Percentiles rank a stretch among this genome's conserved stretches.
Evolutionary conservation across 2,329 filamentous ascomycete genomes (phyloP).

Genomic region (Leptographium radiaticola): DNA sequence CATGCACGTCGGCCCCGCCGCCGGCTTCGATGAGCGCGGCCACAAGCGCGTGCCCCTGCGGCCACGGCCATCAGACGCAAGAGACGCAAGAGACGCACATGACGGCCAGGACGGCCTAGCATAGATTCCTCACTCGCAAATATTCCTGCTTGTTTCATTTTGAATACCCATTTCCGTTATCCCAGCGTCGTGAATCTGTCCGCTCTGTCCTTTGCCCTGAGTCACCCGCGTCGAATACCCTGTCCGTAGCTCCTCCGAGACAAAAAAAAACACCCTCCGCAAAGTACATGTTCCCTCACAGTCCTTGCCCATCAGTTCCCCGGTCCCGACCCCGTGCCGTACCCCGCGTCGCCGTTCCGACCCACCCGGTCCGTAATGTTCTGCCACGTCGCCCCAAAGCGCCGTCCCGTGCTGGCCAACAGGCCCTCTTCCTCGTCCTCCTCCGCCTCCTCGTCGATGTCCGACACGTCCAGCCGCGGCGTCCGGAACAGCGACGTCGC

Average conservation of each 20-base stretch:
- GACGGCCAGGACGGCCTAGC: no score
- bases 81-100: neutral
- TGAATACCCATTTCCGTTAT: no score
- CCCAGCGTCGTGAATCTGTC: no score
- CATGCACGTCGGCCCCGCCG: conserved; percentile 58
- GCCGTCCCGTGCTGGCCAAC: conserved; percentile 66
- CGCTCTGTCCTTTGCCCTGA: no score
- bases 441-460: conserved; percentile 79
- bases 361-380: conserved; percentile 55
- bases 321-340: conserved; percentile 2
- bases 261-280: no score
- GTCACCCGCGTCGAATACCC: no score
- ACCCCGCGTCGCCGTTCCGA: neutral
- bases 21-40: conserved; percentile 54
- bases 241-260: no score
- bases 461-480: conserved; percentile 60
- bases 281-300: neutral
- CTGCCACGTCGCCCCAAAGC: conserved; percentile 80
- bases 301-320: neutral
- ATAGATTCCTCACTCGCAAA: no score
- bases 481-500: conserved; percentile 67
- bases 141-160: no score
- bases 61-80: no score
- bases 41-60: conserved; percentile 53
- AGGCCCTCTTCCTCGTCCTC: conserved; percentile 89